Evolutionary conservation across 768 basidiomycete species (phyloP).

Genomic region (Pleurotus platypus): DNA sequence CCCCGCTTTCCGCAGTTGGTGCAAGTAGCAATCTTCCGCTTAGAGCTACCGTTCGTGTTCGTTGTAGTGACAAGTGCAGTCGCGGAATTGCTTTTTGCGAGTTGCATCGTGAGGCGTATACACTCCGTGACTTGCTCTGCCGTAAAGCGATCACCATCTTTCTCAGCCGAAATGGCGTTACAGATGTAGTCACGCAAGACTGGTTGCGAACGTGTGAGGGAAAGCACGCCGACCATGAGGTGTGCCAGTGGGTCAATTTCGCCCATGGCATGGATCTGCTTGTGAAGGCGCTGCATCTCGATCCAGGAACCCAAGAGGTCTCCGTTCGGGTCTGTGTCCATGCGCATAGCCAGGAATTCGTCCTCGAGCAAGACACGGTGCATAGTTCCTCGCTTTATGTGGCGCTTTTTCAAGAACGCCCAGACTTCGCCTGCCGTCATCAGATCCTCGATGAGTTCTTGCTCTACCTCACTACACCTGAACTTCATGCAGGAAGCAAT

Average conservation of each 20-base stretch:
- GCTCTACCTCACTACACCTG: neutral
- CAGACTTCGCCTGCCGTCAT: conserved; percentile 9
- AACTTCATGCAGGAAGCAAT: neutral
- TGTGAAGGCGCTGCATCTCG: conserved; percentile 10
- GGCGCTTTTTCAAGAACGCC: conserved; percentile 10
- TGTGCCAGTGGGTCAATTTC: conserved; percentile 12
- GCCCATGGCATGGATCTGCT: conserved; percentile 16
- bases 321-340: neutral
- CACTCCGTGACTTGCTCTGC: neutral
- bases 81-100: neutral
- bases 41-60: neutral
- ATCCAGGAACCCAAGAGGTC: conserved; percentile 1
- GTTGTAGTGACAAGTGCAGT: neutral
- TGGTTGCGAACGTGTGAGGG: neutral
- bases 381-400: conserved; percentile 14
- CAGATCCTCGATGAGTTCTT: neutral
- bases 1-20: conserved; percentile 6
- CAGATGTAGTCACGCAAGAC: neutral
- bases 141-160: neutral
- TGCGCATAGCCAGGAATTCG: conserved; percentile 10
- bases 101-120: neutral
- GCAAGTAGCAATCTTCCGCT: neutral
- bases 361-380: conserved; percentile 17
- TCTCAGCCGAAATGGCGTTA: neutral
- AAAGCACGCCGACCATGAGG: neutral